These are phyloP conservation scores for Lagerstroemia fauriei DNA, from an alignment of 441 rosid genomes.

Conservation along the genomic window DNA sequence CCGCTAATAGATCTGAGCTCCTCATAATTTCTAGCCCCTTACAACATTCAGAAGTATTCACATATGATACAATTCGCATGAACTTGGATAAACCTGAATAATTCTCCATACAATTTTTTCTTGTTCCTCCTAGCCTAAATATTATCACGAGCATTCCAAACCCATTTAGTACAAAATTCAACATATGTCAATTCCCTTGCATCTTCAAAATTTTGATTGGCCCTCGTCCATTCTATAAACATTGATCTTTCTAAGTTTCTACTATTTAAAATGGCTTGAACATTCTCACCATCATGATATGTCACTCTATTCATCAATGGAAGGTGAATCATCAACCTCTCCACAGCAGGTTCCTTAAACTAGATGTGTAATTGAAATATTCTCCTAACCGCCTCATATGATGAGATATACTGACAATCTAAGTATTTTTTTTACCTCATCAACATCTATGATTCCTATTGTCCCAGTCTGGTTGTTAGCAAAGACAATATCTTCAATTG, in stretches of 20 bases:
- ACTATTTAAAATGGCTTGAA: too few relatives aligned
- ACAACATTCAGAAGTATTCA: neutral
- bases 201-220: neutral
- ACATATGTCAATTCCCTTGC: neutral
- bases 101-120: neutral
- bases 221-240: constrained; percentile 21
- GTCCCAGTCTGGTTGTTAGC: too few relatives aligned
- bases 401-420: too few relatives aligned
- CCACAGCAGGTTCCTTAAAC: too few relatives aligned
- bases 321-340: neutral
- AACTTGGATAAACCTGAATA: neutral
- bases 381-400: too few relatives aligned
- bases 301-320: too few relatives aligned
- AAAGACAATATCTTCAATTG: too few relatives aligned
- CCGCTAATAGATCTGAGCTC: constrained; percentile 15
- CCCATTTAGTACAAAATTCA: constrained; percentile 12
- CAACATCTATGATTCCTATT: too few relatives aligned
- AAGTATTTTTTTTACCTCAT: too few relatives aligned
- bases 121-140: neutral
- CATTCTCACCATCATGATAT: too few relatives aligned
- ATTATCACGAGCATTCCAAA: neutral
- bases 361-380: too few relatives aligned
- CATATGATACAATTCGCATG: neutral
- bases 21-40: neutral
- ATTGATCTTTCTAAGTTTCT: neutral